phyloP scores from a whole-genome alignment of 768 basidiomycete species.

The Suillus americanus region DNA sequence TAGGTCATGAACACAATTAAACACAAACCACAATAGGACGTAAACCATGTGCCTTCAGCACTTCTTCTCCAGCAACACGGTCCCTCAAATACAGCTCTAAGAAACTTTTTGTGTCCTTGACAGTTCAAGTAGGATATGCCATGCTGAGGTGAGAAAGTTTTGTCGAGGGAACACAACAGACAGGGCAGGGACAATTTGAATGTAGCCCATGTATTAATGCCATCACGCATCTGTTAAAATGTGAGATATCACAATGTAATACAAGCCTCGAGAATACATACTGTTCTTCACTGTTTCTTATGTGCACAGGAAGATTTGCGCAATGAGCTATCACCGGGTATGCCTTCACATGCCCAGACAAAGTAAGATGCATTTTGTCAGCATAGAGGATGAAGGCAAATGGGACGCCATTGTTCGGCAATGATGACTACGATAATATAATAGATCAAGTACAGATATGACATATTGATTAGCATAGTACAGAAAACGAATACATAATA shows the following conservation, averaged over 20 bases:
- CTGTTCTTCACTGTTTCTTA: conserved; percentile 15
- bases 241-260: too few relatives aligned
- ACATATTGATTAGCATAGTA: neutral
- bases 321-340: conserved; percentile 18
- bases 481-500: neutral
- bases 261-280: too few relatives aligned
- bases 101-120: neutral
- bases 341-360: conserved; percentile 15
- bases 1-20: neutral
- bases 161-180: conserved; percentile 33
- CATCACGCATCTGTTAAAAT: conserved; percentile 19
- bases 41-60: conserved; percentile 14
- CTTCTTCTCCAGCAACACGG: conserved; percentile 15
- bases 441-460: neutral
- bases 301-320: conserved; percentile 14
- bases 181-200: conserved; percentile 33
- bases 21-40: conserved; percentile 7
- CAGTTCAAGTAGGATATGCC: conserved; percentile 4
- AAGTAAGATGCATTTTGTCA: conserved; percentile 20
- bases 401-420: conserved; percentile 21
- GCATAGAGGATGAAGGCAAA: conserved; percentile 36
- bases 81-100: neutral
- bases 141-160: conserved; percentile 21
- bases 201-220: conserved; percentile 30
- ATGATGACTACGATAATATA: conserved; percentile 27